Conservation (phyloP, 345 rosid species). For the Excoecaria agallocha region DNA sequence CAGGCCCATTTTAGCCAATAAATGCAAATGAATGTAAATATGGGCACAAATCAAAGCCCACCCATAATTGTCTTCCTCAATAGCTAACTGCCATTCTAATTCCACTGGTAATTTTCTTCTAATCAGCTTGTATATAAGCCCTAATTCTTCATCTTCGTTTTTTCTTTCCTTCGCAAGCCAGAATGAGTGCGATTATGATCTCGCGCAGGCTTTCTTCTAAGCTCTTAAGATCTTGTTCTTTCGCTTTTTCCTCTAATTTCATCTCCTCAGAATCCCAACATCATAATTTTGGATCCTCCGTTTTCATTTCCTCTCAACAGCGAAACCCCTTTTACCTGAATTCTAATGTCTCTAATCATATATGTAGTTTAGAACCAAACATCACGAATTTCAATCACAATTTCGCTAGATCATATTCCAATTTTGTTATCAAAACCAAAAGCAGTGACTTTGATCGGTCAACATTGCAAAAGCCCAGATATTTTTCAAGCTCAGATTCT, state of each 20-base stretch:
- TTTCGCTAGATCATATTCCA: neutral
- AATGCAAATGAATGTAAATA: no score
- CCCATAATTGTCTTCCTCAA: no score
- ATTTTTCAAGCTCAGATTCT: slow-evolving; percentile 41
- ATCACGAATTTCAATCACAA: neutral
- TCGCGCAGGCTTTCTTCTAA: slow-evolving; percentile 8
- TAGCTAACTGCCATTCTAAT: no score
- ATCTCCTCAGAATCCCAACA: neutral
- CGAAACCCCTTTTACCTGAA: neutral
- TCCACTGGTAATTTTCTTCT: no score
- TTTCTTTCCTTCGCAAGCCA: neutral
- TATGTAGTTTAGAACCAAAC: slow-evolving; percentile 1
- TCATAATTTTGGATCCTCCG: neutral
- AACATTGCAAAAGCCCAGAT: slow-evolving; percentile 30
- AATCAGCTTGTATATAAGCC: neutral
- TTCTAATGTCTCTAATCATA: neutral
- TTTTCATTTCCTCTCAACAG: neutral
- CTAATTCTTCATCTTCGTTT: neutral
- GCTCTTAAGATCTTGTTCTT: neutral
- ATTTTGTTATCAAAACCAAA: neutral
- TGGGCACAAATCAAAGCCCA: no score
- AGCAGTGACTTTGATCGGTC: neutral
- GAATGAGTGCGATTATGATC: neutral
- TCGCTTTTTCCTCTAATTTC: neutral
- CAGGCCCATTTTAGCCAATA: no score